A percentile compares a stretch with the other conserved stretches of the same genome.
Conservation (phyloP, 331 rosid species). For the Arachis monticola region DNA sequence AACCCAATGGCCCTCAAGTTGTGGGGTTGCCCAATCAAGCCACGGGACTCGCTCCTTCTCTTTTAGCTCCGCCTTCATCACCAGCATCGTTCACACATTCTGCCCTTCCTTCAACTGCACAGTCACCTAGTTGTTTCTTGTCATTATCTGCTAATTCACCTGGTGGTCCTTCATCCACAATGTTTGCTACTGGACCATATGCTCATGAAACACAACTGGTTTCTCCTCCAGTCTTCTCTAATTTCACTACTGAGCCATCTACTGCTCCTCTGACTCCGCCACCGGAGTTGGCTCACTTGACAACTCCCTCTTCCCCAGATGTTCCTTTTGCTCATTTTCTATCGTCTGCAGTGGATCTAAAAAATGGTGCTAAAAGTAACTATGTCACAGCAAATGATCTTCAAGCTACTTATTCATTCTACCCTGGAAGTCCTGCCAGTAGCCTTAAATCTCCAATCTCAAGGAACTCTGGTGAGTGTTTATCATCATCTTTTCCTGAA, state of each 20-base stretch:
- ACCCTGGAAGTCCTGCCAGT: constrained; percentile 95
- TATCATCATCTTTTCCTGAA: constrained; percentile 81
- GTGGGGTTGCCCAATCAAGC: constrained; percentile 74
- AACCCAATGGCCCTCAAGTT: constrained; percentile 82
- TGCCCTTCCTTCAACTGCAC: constrained; percentile 95
- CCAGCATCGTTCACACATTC: constrained; percentile 96
- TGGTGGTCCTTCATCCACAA: constrained; percentile 93
- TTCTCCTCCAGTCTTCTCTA: constrained; percentile 98
- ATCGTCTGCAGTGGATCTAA: constrained; percentile 79
- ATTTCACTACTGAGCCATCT: constrained; percentile 98
- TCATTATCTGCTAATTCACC: constrained; percentile 95
- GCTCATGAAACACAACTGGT: constrained; percentile 93
- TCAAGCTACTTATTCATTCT: constrained; percentile 85
- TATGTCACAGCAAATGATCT: constrained; percentile 86
- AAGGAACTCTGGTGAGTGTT: constrained; percentile 77
- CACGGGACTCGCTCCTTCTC: constrained; percentile 82
- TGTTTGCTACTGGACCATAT: constrained; percentile 98
- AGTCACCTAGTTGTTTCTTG: constrained; percentile 86
- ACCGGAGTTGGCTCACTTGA: constrained; percentile 96
- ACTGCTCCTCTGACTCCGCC: constrained; percentile 99
- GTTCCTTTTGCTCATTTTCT: constrained; percentile 97
- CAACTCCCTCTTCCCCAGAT: constrained; percentile 98
- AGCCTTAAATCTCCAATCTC: constrained; percentile 81
- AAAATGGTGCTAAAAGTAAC: constrained; percentile 59
- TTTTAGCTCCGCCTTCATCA: constrained; percentile 96